Evolutionary conservation across 495 filamentous ascomycete species (phyloP).

Genomic region (Aspergillus homomorphus): DNA sequence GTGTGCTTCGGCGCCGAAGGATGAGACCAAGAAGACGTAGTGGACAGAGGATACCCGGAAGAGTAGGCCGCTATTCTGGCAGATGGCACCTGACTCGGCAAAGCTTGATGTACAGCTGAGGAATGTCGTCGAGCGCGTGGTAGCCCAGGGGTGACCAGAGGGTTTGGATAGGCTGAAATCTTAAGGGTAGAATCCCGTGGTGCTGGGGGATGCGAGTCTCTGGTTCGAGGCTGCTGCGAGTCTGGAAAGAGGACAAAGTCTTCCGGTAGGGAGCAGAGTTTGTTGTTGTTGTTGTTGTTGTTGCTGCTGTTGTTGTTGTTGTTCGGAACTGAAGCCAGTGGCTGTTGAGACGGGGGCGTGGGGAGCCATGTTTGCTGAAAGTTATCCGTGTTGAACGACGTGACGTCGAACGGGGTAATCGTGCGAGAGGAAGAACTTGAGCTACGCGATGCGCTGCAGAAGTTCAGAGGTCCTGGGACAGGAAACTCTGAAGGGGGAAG

Average conservation of each 20-base stretch:
- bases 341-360: conserved; percentile 47
- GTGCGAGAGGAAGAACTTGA: conserved; percentile 48
- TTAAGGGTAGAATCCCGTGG: conserved; percentile 41
- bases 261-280: conserved; percentile 28
- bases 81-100: conserved; percentile 36
- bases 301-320: conserved; percentile 37
- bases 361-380: conserved; percentile 61
- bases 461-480: conserved; percentile 55
- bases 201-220: conserved; percentile 38
- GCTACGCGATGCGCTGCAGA: conserved; percentile 50
- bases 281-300: conserved; percentile 36
- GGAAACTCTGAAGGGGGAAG: conserved; percentile 43
- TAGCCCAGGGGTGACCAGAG: conserved; percentile 32
- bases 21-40: conserved; percentile 42
- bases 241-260: conserved; percentile 49
- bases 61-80: conserved; percentile 37
- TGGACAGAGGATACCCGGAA: conserved; percentile 36
- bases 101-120: conserved; percentile 34
- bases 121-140: conserved; percentile 36
- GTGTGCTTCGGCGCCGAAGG: conserved; percentile 37
- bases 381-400: conserved; percentile 65
- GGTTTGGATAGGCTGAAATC: conserved; percentile 32
- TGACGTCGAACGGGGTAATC: conserved; percentile 50
- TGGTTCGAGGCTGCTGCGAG: conserved; percentile 32
- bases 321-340: conserved; percentile 42